phyloP scores from a whole-genome alignment of 345 rosid species.

The Bruguiera parviflora region DNA sequence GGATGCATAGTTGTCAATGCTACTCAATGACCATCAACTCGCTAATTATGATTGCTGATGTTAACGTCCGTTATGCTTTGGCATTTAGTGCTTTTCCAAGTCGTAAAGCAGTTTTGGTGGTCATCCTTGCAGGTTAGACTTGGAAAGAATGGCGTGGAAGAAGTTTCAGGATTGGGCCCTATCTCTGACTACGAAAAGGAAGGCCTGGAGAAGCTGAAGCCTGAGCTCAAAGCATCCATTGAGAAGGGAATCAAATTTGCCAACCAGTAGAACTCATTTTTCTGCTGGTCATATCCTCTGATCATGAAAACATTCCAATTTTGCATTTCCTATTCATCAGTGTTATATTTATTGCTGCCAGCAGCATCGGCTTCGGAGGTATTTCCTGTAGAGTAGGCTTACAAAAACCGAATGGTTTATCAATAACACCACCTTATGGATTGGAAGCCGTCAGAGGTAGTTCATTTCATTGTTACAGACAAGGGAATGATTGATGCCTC shows the following conservation, averaged over 20 bases:
- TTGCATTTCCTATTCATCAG: conserved; percentile 16
- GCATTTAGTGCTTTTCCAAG: too few relatives aligned
- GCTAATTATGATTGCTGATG: too few relatives aligned
- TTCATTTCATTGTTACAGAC: too few relatives aligned
- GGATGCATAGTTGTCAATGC: too few relatives aligned
- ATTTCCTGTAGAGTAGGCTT: conserved; percentile 20
- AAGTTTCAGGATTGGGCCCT: conserved; percentile 67
- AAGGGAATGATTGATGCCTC: too few relatives aligned
- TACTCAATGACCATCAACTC: too few relatives aligned
- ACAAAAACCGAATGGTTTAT: conserved; percentile 2
- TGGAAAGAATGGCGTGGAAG: conserved; percentile 80
- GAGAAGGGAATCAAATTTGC: conserved; percentile 80
- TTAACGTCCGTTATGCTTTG: too few relatives aligned
- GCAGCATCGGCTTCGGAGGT: conserved; percentile 23
- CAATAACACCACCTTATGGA: conserved; percentile 14
- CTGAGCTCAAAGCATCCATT: conserved; percentile 63
- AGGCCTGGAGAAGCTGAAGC: conserved; percentile 64
- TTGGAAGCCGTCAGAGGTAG: too few relatives aligned
- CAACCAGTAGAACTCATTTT: conserved; percentile 17
- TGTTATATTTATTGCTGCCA: conserved; percentile 26
- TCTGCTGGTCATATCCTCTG: not conserved
- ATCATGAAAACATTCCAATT: conserved; percentile 3
- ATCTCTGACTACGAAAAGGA: conserved; percentile 68
- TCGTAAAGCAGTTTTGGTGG: not conserved
- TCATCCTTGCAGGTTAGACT: conserved; percentile 56